Evolutionary conservation across 1,139 yeast genomes (phyloP).

Genomic region (Protomyces pachydermus): DNA sequence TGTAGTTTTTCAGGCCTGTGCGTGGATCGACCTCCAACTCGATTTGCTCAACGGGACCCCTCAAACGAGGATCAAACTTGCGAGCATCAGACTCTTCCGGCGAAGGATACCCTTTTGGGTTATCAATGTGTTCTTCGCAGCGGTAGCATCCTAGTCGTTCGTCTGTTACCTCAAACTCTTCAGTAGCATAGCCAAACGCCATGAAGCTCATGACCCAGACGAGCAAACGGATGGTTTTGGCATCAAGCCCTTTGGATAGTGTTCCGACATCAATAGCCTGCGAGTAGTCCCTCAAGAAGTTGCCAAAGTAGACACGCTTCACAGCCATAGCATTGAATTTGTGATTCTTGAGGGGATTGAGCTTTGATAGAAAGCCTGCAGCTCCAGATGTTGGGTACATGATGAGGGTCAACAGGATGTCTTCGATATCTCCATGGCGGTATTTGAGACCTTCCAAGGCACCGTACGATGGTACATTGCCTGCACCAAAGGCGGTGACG

Average conservation of each 20-base stretch:
- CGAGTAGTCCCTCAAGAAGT: constrained; percentile 37
- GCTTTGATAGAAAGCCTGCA: constrained; percentile 31
- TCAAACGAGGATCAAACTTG: constrained; percentile 18
- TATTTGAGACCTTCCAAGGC: constrained; percentile 35
- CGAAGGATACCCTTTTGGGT: constrained; percentile 3
- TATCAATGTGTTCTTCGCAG: constrained; percentile 37
- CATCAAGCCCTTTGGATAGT: constrained; percentile 33
- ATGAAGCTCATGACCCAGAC: constrained; percentile 36
- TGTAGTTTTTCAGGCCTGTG: constrained; percentile 36
- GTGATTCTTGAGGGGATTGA: constrained; percentile 30
- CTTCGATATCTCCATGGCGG: constrained; percentile 37
- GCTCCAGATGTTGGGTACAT: constrained; percentile 32
- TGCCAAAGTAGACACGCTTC: constrained; percentile 36
- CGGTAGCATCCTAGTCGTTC: constrained; percentile 36
- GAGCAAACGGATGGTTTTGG: constrained; percentile 33
- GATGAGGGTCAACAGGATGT: constrained; percentile 33
- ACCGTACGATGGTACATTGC: constrained; percentile 36
- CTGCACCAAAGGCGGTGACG: constrained; percentile 36
- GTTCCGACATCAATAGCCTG: constrained; percentile 37
- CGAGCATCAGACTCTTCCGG: constrained; percentile 23
- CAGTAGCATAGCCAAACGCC: constrained; percentile 36
- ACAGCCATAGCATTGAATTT: constrained; percentile 34
- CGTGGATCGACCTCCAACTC: constrained; percentile 30
- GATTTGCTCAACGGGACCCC: constrained; percentile 33
- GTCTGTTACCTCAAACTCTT: constrained; percentile 36